Evolutionary conservation across 306 rosid species (phyloP).

Genomic region (Pyrus pyrifolia): DNA sequence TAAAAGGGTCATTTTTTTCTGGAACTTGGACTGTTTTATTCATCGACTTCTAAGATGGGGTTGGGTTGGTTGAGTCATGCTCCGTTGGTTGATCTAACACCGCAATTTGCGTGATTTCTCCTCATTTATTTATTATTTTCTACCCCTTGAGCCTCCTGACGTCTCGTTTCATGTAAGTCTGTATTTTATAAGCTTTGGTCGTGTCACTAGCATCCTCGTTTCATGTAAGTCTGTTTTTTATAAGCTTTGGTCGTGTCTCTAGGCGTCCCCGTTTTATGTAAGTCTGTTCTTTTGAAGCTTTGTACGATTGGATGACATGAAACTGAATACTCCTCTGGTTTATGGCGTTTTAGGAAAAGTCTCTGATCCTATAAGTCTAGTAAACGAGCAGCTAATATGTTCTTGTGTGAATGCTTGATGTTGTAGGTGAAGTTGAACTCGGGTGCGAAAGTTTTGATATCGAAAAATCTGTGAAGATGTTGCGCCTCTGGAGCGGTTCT

Average conservation of each 20-base stretch:
- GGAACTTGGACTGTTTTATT: background rate
- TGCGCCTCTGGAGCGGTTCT: conserved; percentile 28
- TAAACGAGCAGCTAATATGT: background rate
- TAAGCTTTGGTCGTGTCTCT: background rate
- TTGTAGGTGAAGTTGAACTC: conserved; percentile 4
- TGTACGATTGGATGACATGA: background rate
- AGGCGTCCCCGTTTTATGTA: background rate
- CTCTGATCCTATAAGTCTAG: background rate
- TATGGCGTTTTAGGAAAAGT: background rate
- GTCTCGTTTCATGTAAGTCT: background rate
- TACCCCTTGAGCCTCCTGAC: background rate
- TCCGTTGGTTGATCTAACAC: background rate
- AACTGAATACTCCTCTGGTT: background rate
- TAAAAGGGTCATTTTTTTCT: background rate
- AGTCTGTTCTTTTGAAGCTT: background rate
- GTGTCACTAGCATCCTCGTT: background rate
- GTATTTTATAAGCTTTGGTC: background rate
- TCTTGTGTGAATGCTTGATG: background rate
- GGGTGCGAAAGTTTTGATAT: background rate
- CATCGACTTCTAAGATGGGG: background rate
- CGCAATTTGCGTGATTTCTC: background rate
- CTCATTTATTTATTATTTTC: background rate
- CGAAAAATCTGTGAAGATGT: conserved; percentile 13
- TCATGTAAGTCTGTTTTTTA: background rate
- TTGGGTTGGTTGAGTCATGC: background rate